Conservation (phyloP, 2,329 filamentous ascomycete species). For the Phyllosticta capitalensis region DNA sequence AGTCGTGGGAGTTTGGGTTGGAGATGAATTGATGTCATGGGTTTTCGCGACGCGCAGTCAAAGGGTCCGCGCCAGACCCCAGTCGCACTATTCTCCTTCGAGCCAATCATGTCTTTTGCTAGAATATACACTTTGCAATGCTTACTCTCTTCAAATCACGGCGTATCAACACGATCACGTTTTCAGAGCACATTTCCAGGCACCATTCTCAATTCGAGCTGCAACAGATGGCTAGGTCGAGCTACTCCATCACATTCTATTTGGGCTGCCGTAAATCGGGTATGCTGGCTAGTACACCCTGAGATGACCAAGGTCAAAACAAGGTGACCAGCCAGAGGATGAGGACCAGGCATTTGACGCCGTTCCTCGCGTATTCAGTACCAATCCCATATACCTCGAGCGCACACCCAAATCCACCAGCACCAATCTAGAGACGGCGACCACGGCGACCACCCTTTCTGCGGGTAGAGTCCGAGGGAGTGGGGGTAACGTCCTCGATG, state of each 20-base stretch:
- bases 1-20: background rate
- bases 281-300: conserved; percentile 10
- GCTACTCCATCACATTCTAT: conserved; percentile 5
- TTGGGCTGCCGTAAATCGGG: conserved; percentile 7
- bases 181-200: background rate
- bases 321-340: conserved; percentile 45
- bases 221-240: background rate
- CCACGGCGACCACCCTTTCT: conserved; percentile 99
- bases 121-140: background rate
- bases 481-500: conserved; percentile 99
- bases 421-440: conserved; percentile 87
- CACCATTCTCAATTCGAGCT: background rate
- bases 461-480: conserved; percentile 97
- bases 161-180: background rate
- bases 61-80: background rate
- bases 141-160: background rate
- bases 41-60: background rate
- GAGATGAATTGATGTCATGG: background rate
- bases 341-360: conserved; percentile 54
- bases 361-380: conserved; percentile 64
- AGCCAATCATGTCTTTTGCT: background rate
- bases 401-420: conserved; percentile 43
- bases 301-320: conserved; percentile 11
- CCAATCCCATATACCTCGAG: conserved; percentile 11
- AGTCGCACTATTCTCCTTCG: background rate